Evolutionary conservation across 78 protist genomes (phyloP), one percentile per base, ranked within the genome.

Genomic region (Dictyostelium citrinum): DNA sequence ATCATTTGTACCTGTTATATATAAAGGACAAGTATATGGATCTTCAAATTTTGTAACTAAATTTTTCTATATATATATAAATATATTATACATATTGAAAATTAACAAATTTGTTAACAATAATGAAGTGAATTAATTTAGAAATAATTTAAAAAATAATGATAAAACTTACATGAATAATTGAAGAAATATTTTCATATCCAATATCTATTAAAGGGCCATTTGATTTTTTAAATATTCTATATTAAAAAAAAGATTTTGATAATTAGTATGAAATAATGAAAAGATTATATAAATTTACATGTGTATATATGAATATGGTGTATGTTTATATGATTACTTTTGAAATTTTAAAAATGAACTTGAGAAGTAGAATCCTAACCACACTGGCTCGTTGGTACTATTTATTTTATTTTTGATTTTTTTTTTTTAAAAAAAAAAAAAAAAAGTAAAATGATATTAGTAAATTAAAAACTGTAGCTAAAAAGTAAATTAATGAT

Each of bases 301-400:
- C 0, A 12, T 58, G 11, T n/a, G 11, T n/a, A 22, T 22, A 11
- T 43, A n/a, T n/a, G n/a, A n/a, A n/a, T n/a, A n/a, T n/a, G n/a
- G n/a, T n/a, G n/a, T n/a, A n/a, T n/a, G n/a, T n/a, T n/a, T n/a
- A n/a, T n/a, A n/a, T 5, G 10, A 6, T 16, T 85, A 85, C 92
- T 85, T 85, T 85, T 85, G 83, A 60, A 85, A 85, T 82, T 85
- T 85, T 77, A 75, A 82, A 61, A 85, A 85, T 29, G 92, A 76
- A 41, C 71, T 39, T 49, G 84, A 76, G 20, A 39, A 85, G 43
- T 85, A 81, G n/a, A 76, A 85, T 17, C 92, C 92, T 31, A 85
- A 31, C 92, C 92, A 85, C 1, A 85, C 82, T 41, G 80, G 61
- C 41, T 85, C 92, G 14, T 77, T 77, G 2, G 24, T 75, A n/a